phyloP scores from a whole-genome alignment of 352 stramenopile genomes.

The Pseudoperonospora humuli region DNA sequence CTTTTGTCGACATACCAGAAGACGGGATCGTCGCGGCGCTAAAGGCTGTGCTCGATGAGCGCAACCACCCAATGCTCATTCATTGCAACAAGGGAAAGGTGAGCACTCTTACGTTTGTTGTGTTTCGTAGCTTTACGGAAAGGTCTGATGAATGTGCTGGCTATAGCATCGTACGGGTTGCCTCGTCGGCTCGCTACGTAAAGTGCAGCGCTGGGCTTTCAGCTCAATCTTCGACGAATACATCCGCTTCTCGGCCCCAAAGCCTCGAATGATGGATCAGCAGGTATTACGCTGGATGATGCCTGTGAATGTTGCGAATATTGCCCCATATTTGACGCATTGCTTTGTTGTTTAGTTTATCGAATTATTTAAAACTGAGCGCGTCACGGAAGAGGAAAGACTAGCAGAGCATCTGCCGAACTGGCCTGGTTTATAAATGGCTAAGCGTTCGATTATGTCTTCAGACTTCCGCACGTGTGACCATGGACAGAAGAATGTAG shows the following conservation, averaged over 20 bases:
- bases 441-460: no score
- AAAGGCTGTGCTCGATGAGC: conserved; percentile 69
- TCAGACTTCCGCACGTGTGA: no score
- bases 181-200: conserved; percentile 68
- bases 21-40: conserved; percentile 68
- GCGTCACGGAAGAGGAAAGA: conserved; percentile 42
- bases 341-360: conserved; percentile 45
- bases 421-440: conserved; percentile 60
- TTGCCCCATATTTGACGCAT: conserved; percentile 1
- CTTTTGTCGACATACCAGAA: conserved; percentile 83
- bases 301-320: neutral
- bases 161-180: conserved; percentile 70
- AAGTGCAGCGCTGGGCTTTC: conserved; percentile 77
- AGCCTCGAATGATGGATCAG: conserved; percentile 85
- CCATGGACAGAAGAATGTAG: no score
- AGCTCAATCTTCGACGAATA: conserved; percentile 84
- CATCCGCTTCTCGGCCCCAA: conserved; percentile 77
- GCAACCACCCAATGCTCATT: conserved; percentile 84
- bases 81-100: conserved; percentile 87
- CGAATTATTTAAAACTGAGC: conserved; percentile 77
- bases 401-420: conserved; percentile 45
- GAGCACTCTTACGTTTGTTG: neutral
- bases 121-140: neutral
- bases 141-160: neutral
- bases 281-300: conserved; percentile 36